Percentiles rank a stretch among this genome's conserved stretches.
phyloP scores from a whole-genome alignment of 116 monocot species.

The Papilionanthe hybrid region DNA sequence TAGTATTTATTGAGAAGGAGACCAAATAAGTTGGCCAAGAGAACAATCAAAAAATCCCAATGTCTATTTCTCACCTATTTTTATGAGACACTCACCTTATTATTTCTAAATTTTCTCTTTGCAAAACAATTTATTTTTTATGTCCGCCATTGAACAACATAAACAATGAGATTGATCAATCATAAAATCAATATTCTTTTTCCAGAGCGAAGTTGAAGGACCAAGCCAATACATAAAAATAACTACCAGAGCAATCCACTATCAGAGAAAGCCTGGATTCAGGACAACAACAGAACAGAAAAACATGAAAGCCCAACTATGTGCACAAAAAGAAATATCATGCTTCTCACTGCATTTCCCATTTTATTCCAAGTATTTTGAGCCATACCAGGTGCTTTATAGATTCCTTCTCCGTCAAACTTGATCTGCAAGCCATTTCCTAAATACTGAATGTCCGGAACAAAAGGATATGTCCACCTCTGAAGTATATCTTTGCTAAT shows the following conservation, averaged over 20 bases:
- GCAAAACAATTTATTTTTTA: not conserved
- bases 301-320: not conserved
- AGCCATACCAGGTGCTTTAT: constrained; percentile 69
- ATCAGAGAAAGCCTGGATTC: not conserved
- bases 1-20: not conserved
- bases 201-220: not conserved
- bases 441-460: constrained; percentile 71
- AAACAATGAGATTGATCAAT: not conserved
- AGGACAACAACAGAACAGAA: not conserved
- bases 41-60: not conserved
- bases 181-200: not conserved
- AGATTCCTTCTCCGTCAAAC: constrained; percentile 73
- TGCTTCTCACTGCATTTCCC: not conserved
- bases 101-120: not conserved
- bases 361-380: not conserved
- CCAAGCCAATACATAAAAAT: not conserved
- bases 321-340: not conserved
- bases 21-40: not conserved
- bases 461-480: constrained; percentile 92
- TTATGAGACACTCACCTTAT: not conserved
- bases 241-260: not conserved
- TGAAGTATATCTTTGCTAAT: constrained; percentile 95
- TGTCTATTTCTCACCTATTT: not conserved
- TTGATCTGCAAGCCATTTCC: constrained; percentile 38
- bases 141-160: not conserved